A percentile compares a stretch with the other conserved stretches of the same genome.
Evolutionary conservation across 1,284 basidiomycete genomes (phyloP).

Genomic region (Rhodotorula sp.): DNA sequence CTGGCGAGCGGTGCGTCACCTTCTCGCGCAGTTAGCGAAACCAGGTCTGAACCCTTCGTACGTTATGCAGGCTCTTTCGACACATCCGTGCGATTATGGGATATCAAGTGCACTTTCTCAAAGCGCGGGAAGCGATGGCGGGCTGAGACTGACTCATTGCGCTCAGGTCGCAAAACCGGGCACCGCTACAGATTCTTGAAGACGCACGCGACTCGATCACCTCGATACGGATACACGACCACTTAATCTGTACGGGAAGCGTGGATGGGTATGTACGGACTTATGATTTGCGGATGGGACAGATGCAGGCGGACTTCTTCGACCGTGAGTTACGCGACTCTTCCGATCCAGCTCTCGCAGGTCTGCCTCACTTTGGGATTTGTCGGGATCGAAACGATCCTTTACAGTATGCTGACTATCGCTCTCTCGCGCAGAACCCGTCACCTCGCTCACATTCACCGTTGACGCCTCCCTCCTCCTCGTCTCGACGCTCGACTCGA

Average conservation of each 20-base stretch:
- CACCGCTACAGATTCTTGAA: constrained; percentile 84
- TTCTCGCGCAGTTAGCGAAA: neutral
- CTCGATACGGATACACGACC: constrained; percentile 64
- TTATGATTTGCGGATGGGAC: constrained; percentile 90
- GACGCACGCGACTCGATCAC: constrained; percentile 89
- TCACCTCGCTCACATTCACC: constrained; percentile 75
- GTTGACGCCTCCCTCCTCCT: constrained; percentile 73
- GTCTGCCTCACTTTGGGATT: too few relatives aligned
- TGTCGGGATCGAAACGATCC: neutral
- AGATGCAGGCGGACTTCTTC: constrained; percentile 81
- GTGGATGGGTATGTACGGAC: constrained; percentile 88
- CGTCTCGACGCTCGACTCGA: constrained; percentile 77
- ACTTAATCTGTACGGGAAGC: constrained; percentile 71
- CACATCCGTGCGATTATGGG: constrained; percentile 83
- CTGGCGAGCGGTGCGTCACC: constrained; percentile 72
- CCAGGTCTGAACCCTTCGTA: neutral
- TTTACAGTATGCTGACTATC: neutral
- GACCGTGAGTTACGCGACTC: constrained; percentile 63
- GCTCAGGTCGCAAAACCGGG: constrained; percentile 68
- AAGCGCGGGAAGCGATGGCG: neutral
- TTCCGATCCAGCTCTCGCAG: neutral
- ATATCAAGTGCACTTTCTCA: constrained; percentile 59
- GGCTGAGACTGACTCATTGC: neutral
- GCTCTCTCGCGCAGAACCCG: constrained; percentile 61
- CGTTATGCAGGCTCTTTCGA: constrained; percentile 71